Evolutionary conservation across 768 basidiomycete genomes (phyloP).

Genomic region (Xerocomus brunneocitrinus): DNA sequence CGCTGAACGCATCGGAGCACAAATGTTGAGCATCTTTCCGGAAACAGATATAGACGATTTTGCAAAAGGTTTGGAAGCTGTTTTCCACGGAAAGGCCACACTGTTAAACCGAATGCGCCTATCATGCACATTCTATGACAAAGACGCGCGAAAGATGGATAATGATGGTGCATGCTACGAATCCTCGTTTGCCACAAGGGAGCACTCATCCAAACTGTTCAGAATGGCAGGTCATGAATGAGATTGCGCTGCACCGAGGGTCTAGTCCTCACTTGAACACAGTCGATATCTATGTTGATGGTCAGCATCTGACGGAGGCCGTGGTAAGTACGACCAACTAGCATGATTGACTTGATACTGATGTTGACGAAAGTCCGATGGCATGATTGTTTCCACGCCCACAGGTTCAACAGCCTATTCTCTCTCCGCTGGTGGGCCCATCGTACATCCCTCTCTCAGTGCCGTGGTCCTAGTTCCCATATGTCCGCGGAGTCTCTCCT

Average conservation of each 20-base stretch:
- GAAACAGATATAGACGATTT: slow-evolving; percentile 82
- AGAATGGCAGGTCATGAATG: slow-evolving; percentile 99
- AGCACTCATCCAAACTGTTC: slow-evolving; percentile 1
- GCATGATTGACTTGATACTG: slow-evolving; percentile 11
- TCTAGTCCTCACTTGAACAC: slow-evolving; percentile 89
- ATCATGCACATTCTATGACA: slow-evolving; percentile 71
- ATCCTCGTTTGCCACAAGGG: background rate
- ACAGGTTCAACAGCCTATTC: slow-evolving; percentile 98
- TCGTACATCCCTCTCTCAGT: slow-evolving; percentile 88
- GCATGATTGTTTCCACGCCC: slow-evolving; percentile 90
- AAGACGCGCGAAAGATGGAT: slow-evolving; percentile 53
- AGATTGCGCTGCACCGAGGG: slow-evolving; percentile 88
- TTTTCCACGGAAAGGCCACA: slow-evolving; percentile 75
- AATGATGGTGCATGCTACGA: slow-evolving; percentile 47
- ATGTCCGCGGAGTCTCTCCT: slow-evolving; percentile 87
- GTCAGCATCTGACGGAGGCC: slow-evolving; percentile 92
- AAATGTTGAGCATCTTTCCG: slow-evolving; percentile 1
- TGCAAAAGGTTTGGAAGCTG: slow-evolving; percentile 71
- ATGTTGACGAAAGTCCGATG: slow-evolving; percentile 64
- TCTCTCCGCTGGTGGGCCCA: slow-evolving; percentile 91
- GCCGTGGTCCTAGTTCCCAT: slow-evolving; percentile 94
- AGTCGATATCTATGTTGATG: slow-evolving; percentile 91
- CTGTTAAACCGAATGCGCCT: slow-evolving; percentile 88
- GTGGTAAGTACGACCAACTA: slow-evolving; percentile 55
- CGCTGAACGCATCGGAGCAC: background rate